phyloP scores from a whole-genome alignment of 352 stramenopile genomes.

The Lagenidium sp. region DNA sequence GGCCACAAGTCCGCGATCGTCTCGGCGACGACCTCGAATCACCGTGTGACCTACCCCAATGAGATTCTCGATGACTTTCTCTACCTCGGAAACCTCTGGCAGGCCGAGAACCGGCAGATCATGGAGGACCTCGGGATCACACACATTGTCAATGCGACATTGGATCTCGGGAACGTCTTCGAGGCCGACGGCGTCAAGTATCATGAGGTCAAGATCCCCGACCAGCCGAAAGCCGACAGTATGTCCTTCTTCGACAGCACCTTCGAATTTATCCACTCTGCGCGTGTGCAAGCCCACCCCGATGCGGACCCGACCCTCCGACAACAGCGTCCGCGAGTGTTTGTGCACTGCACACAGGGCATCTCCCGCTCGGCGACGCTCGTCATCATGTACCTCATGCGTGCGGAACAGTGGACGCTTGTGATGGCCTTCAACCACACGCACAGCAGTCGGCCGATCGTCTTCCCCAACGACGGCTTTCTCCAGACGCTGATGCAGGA shows the following conservation, averaged over 20 bases:
- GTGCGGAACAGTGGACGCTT: constrained; percentile 71
- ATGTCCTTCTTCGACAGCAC: constrained; percentile 53
- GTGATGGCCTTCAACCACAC: constrained; percentile 78
- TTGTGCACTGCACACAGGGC: constrained; percentile 81
- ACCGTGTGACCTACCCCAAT: constrained; percentile 86
- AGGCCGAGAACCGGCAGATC: constrained; percentile 70
- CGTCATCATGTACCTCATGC: constrained; percentile 86
- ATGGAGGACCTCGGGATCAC: constrained; percentile 76
- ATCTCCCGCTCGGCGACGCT: constrained; percentile 78
- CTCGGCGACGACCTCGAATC: constrained; percentile 56
- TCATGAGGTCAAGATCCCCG: constrained; percentile 75
- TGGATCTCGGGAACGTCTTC: constrained; percentile 74
- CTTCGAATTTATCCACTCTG: constrained; percentile 70
- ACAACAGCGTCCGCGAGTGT: constrained; percentile 60
- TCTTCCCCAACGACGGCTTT: constrained; percentile 82
- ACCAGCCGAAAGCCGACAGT: constrained; percentile 65
- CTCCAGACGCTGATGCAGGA: constrained; percentile 64
- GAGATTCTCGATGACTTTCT: constrained; percentile 83
- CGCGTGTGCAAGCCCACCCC: too few species aligned
- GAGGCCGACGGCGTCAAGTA: constrained; percentile 59
- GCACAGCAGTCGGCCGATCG: constrained; percentile 60
- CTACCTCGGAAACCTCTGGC: constrained; percentile 86
- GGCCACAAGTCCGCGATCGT: too few species aligned
- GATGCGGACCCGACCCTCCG: too few species aligned
- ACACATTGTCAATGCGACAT: constrained; percentile 76